A percentile compares a stretch with the other conserved stretches of the same genome.
phyloP scores from a whole-genome alignment of 495 filamentous ascomycete genomes.

The Polyplosphaeria fusca region DNA sequence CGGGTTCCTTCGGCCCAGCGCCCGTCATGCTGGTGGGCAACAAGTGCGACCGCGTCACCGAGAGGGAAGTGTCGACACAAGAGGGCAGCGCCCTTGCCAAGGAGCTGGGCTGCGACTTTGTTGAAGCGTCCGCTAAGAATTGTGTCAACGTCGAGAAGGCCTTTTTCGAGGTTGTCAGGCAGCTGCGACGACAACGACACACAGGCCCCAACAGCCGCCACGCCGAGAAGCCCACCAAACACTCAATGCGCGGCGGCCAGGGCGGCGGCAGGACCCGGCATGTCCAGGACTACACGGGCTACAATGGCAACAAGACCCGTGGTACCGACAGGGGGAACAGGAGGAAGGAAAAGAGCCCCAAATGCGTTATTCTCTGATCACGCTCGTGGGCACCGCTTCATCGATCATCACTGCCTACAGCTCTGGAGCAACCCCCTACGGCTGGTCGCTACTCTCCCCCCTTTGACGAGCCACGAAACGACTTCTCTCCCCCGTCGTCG shows the following conservation, averaged over 20 bases:
- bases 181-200: constrained; percentile 39
- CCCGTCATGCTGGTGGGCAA: constrained; percentile 98
- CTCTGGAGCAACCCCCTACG: background rate
- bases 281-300: background rate
- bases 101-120: constrained; percentile 93
- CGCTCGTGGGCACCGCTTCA: background rate
- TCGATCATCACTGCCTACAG: background rate
- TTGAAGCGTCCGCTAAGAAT: constrained; percentile 98
- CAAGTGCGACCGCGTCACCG: constrained; percentile 93
- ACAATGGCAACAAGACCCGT: background rate
- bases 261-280: background rate
- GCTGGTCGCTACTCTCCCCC: background rate
- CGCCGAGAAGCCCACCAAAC: background rate
- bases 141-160: constrained; percentile 99
- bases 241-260: background rate
- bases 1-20: constrained; percentile 60
- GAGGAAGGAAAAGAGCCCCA: constrained; percentile 8
- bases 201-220: background rate
- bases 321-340: background rate
- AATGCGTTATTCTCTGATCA: constrained; percentile 29
- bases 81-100: constrained; percentile 89
- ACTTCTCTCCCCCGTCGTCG: too few relatives aligned
- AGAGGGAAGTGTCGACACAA: constrained; percentile 93
- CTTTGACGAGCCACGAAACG: too few relatives aligned
- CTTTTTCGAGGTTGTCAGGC: constrained; percentile 95